phyloP scores from a whole-genome alignment of 768 basidiomycete genomes.

The Pleurotus eryngii region DNA sequence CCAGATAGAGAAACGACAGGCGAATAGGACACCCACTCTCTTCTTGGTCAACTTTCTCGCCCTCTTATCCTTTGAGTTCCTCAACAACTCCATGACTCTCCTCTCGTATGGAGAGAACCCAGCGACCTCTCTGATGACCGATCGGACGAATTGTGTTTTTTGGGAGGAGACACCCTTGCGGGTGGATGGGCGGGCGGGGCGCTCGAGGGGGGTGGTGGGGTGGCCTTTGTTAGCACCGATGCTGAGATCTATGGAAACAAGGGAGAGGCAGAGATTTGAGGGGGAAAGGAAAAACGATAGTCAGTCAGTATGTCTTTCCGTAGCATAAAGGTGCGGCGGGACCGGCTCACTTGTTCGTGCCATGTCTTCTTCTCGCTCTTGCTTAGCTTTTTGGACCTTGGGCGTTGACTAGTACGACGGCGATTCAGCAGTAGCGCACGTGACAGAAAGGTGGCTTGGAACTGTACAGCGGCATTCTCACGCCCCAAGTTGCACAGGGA shows the following conservation, averaged over 20 bases:
- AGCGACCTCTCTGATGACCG: conserved; percentile 92
- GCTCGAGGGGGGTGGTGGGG: conserved; percentile 81
- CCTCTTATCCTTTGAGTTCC: conserved; percentile 99
- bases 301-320: not conserved
- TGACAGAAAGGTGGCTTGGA: conserved; percentile 40
- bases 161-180: conserved; percentile 90
- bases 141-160: conserved; percentile 92
- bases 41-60: conserved; percentile 99
- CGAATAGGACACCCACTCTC: conserved; percentile 51
- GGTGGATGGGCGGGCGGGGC: conserved; percentile 74
- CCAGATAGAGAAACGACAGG: conserved; percentile 29
- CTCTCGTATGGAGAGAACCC: conserved; percentile 98
- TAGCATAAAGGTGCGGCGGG: not conserved
- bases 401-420: not conserved
- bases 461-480: conserved; percentile 52
- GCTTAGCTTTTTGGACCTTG: not conserved
- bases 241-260: conserved; percentile 61
- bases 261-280: conserved; percentile 12
- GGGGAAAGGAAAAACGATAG: not conserved
- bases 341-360: conserved; percentile 65
- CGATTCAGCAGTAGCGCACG: not conserved
- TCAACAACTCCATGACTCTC: conserved; percentile 95
- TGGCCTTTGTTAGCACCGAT: conserved; percentile 85
- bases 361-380: conserved; percentile 47
- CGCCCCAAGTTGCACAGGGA: not conserved